phyloP scores from a whole-genome alignment of 228 moss, liverwort and hornwort species.

The Sphagnum fallax region DNA sequence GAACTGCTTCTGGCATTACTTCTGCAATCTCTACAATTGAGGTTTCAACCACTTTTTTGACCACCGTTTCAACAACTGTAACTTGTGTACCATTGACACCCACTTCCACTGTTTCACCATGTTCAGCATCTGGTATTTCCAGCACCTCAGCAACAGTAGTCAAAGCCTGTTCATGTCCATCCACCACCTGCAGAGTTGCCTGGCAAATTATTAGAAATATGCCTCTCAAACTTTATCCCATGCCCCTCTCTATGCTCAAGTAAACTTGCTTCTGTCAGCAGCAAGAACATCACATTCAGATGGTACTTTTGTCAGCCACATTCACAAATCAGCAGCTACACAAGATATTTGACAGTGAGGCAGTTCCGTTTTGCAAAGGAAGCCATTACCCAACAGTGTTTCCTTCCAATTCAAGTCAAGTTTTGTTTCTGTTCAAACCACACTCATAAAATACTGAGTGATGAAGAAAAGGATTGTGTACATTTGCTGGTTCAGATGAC shows the following conservation, averaged over 20 bases:
- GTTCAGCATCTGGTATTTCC: slow-evolving; percentile 4
- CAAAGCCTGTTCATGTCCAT: slow-evolving; percentile 12
- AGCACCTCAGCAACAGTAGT: slow-evolving; percentile 13
- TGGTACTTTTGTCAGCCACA: not conserved
- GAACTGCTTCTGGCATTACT: not conserved
- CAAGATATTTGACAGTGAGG: too few species aligned
- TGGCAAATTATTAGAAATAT: not conserved
- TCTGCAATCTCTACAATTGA: slow-evolving; percentile 5
- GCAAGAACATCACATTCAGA: slow-evolving; percentile 6
- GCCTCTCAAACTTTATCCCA: slow-evolving; percentile 4
- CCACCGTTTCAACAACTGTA: slow-evolving; percentile 13
- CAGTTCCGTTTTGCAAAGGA: too few species aligned
- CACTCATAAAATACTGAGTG: slow-evolving; percentile 21
- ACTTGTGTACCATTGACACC: slow-evolving; percentile 10
- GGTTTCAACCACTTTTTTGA: too few species aligned
- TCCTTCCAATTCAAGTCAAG: not conserved
- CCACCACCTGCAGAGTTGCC: slow-evolving; percentile 1
- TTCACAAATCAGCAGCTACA: not conserved
- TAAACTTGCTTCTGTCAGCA: not conserved
- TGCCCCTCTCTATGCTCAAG: slow-evolving; percentile 7
- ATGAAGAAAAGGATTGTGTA: slow-evolving; percentile 22
- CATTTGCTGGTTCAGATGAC: slow-evolving; percentile 10
- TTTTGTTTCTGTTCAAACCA: not conserved
- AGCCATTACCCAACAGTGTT: too few species aligned
- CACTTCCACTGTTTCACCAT: slow-evolving; percentile 3